Percentiles rank a stretch among this genome's conserved stretches.
phyloP scores from a whole-genome alignment of 2,329 filamentous ascomycete genomes.

The Hymenoscyphus salicellus region DNA sequence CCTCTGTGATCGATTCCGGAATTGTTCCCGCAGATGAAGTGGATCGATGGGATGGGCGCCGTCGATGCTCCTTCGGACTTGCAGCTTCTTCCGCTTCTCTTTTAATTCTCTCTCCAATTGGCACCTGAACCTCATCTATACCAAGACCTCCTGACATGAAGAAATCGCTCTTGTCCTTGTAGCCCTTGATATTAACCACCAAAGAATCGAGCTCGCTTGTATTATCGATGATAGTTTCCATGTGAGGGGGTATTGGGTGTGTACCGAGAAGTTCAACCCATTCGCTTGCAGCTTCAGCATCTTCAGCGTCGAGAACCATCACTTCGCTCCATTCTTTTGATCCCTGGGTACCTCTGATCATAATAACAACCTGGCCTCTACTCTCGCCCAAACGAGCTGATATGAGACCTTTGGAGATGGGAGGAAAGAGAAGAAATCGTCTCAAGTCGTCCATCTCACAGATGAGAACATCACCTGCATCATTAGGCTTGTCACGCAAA shows the following conservation, averaged over 20 bases:
- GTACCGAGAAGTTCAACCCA: constrained; percentile 85
- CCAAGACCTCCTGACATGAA: constrained; percentile 11
- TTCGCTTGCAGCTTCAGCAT: constrained; percentile 61
- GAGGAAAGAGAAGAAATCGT: constrained; percentile 85
- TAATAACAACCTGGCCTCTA: constrained; percentile 72
- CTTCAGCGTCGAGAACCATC: constrained; percentile 69
- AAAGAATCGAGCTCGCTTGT: constrained; percentile 38
- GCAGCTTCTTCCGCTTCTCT: constrained; percentile 21
- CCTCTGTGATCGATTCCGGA: constrained; percentile 15
- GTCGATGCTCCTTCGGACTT: constrained; percentile 12
- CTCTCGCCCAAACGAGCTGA: constrained; percentile 76
- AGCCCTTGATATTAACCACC: neutral
- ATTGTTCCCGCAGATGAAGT: constrained; percentile 3
- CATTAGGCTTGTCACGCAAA: constrained; percentile 73
- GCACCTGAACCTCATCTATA: constrained; percentile 26
- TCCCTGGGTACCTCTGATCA: constrained; percentile 72
- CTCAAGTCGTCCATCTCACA: constrained; percentile 79
- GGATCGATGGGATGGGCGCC: constrained; percentile 7
- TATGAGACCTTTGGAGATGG: constrained; percentile 67
- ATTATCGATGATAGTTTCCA: constrained; percentile 25
- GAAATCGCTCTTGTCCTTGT: neutral
- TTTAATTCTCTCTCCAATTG: constrained; percentile 33
- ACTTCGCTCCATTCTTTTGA: constrained; percentile 78
- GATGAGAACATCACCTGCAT: constrained; percentile 81
- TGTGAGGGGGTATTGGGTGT: constrained; percentile 55